Base-by-base conservation (phyloP, 176 grass and related monocot genomes). In the barley (Hordeum vulgare) region DNA sequence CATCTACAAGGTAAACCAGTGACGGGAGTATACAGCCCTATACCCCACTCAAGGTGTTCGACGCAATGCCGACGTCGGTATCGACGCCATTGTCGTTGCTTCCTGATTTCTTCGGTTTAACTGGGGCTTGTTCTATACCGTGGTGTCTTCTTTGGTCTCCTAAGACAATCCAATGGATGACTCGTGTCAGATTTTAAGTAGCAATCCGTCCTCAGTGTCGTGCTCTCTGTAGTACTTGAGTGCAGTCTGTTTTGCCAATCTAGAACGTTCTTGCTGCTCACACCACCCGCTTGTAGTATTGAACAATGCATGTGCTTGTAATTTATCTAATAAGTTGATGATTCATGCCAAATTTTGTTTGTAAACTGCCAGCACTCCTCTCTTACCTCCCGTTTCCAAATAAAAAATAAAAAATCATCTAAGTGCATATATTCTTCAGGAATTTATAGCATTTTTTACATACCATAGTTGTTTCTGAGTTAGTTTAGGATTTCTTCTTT, bases 31-130 rank as follows among this genome's bases (percentile, higher is more conserved):
- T 9, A 24, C 11, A 60, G n/a, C 57, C 44, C 67, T 56, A 65
- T 66, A 45, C 75, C 81, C 67, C 20, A 20, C 81, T 31, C 11
- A n/a, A 80, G 76, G 60, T 84, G 87, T 89, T 89, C 36, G 81
- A 79, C 47, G 49, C 59, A 84, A 84, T 84, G 76, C 69, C 66
- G 14, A 44, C 9, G 2, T 18, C 5, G 18, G 34, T 26, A 28
- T 42, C 20, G 34, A 20, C 8, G 35, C 27, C 8, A 9, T 27
- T 65, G 14, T 7, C 1, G 1, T 74, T 86, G 27, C 67, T 61
- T 36, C 36, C 36, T 40, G 21, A 56, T 39, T 36, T 35, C 28
- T 37, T 75, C 4, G 13, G 27, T 84, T 13, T 53, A 74, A 24
- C 18, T 34, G 39, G 7, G 3, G 41, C 18, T 44, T 37, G 0